Conservation (phyloP, 2,329 filamentous ascomycete genomes). For the Peltaster fructicola region DNA sequence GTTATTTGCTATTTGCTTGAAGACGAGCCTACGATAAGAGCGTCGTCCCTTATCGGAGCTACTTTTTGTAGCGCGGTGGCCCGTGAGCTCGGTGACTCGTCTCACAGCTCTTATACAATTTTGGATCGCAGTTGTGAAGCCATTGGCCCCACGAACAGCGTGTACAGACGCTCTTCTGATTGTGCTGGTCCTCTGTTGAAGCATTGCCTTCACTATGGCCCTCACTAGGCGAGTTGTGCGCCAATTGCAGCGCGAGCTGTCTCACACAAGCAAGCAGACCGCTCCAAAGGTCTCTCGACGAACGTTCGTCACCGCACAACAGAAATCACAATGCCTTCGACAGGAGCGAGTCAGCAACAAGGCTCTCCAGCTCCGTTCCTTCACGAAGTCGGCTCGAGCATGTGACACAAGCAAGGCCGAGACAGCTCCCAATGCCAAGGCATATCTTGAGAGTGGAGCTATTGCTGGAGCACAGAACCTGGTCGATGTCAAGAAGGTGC, state of each 20-base stretch:
- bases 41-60: too few species aligned
- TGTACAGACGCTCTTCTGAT: too few species aligned
- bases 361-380: conserved; percentile 7
- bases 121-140: too few species aligned
- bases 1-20: too few species aligned
- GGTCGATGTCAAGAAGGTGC: conserved; percentile 87
- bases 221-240: conserved; percentile 17
- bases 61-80: too few species aligned
- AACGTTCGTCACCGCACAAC: conserved; percentile 12
- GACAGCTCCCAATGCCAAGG: conserved; percentile 62
- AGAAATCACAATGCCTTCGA: too few species aligned
- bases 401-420: conserved; percentile 30
- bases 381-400: conserved; percentile 12
- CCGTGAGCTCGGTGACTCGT: too few species aligned
- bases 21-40: too few species aligned
- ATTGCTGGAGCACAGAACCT: conserved; percentile 59
- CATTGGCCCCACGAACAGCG: too few species aligned
- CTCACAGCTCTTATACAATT: too few species aligned
- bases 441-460: conserved; percentile 75
- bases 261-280: conserved; percentile 10
- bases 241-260: conserved; percentile 14
- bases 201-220: conserved; percentile 13
- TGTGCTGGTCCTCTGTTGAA: too few species aligned
- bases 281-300: conserved; percentile 11
- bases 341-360: too few species aligned